Conservation (phyloP, 2,329 filamentous ascomycete species). For the Cytospora mali region DNA sequence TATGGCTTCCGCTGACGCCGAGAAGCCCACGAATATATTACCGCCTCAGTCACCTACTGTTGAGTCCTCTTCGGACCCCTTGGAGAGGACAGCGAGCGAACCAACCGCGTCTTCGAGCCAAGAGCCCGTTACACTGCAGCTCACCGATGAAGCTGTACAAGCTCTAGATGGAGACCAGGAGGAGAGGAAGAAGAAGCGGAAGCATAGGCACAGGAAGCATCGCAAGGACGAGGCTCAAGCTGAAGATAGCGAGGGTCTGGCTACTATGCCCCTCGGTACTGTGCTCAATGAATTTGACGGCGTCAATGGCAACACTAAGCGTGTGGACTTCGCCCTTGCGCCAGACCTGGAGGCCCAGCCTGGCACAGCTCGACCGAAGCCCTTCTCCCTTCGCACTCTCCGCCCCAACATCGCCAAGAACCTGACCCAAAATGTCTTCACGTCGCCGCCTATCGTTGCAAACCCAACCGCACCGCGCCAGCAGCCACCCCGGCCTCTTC, state of each 20-base stretch:
- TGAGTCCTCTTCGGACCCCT: conserved; percentile 4
- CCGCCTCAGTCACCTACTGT: conserved; percentile 9
- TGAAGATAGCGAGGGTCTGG: conserved; percentile 18
- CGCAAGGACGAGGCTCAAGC: conserved; percentile 43
- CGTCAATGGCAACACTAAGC: conserved; percentile 36
- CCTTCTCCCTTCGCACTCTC: conserved; percentile 46
- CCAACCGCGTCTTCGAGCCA: conserved; percentile 26
- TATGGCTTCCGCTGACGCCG: conserved; percentile 53
- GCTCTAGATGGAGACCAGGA: conserved; percentile 30
- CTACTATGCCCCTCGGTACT: neutral
- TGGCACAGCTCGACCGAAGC: conserved; percentile 35
- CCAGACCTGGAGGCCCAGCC: conserved; percentile 38
- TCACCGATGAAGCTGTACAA: conserved; percentile 24
- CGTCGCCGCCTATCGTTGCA: conserved; percentile 28
- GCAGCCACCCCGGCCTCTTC: conserved; percentile 41
- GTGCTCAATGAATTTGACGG: conserved; percentile 1
- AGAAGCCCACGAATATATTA: conserved; percentile 30
- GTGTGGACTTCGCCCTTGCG: conserved; percentile 48
- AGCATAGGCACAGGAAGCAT: conserved; percentile 28
- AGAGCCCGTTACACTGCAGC: conserved; percentile 19
- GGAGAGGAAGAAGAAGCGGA: conserved; percentile 26
- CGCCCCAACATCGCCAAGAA: conserved; percentile 55
- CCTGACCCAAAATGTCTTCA: conserved; percentile 63
- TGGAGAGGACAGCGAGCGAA: conserved; percentile 27
- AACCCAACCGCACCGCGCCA: conserved; percentile 26